phyloP scores from a whole-genome alignment of 2,329 filamentous ascomycete genomes.

The Curvularia eragrostidis region DNA sequence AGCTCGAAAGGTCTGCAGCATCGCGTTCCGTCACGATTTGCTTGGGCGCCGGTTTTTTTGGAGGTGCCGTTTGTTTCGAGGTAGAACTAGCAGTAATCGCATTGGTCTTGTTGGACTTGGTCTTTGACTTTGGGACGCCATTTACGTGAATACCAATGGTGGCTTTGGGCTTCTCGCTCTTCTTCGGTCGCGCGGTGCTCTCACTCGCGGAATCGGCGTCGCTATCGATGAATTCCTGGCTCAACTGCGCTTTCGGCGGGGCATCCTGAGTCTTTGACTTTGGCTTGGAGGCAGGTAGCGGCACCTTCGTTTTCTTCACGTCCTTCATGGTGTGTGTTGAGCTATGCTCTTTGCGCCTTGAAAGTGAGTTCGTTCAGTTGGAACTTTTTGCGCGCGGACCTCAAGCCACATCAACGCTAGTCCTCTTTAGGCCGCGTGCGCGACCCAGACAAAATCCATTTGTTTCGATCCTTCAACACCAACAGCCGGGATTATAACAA shows the following conservation, averaged over 20 bases:
- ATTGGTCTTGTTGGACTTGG: constrained; percentile 22
- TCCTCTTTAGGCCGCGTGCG: constrained; percentile 2
- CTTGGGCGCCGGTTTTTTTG: constrained; percentile 33
- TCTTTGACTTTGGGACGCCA: constrained; percentile 29
- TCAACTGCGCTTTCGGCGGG: constrained; percentile 38
- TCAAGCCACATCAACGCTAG: constrained; percentile 16
- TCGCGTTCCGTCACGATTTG: constrained; percentile 29
- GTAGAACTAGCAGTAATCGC: constrained; percentile 16
- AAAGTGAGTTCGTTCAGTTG: constrained; percentile 22
- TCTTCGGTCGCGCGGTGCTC: constrained; percentile 22
- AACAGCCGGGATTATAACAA: constrained; percentile 7
- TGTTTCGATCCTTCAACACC: constrained; percentile 2
- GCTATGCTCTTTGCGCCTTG: constrained; percentile 22
- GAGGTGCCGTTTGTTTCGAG: constrained; percentile 20
- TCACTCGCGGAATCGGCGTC: constrained; percentile 43
- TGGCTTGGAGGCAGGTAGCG: constrained; percentile 40
- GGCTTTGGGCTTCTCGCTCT: constrained; percentile 31
- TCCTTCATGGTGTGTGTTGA: constrained; percentile 41
- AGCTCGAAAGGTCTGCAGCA: constrained; percentile 33
- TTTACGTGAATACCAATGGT: constrained; percentile 44
- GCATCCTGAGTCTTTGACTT: constrained; percentile 32
- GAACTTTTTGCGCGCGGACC: constrained; percentile 39
- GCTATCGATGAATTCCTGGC: constrained; percentile 46
- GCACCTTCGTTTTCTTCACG: constrained; percentile 44
- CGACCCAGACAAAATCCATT: constrained; percentile 18